phyloP scores from a whole-genome alignment of 1,284 basidiomycete species.

The Ustilago trichophora region DNA sequence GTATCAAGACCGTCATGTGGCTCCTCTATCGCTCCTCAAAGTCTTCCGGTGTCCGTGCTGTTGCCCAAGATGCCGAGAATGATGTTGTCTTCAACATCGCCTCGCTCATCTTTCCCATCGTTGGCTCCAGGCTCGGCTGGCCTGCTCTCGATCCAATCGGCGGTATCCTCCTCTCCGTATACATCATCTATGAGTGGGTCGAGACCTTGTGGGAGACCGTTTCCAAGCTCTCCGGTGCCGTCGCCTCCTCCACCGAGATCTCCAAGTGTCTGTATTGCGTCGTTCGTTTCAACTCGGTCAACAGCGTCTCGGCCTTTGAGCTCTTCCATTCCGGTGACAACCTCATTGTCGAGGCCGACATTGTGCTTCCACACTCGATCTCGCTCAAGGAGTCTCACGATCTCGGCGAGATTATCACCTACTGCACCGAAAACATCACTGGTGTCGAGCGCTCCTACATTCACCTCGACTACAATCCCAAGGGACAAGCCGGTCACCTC shows the following conservation, averaged over 20 bases:
- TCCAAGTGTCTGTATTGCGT: conserved; percentile 61
- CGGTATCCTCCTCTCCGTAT: conserved; percentile 52
- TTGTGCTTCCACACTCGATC: conserved; percentile 59
- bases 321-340: conserved; percentile 64
- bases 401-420: conserved; percentile 63
- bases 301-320: conserved; percentile 61
- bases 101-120: conserved; percentile 71
- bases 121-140: conserved; percentile 54
- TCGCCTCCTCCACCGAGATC: conserved; percentile 52
- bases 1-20: conserved; percentile 70
- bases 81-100: conserved; percentile 71
- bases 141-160: conserved; percentile 63
- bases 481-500: conserved; percentile 59
- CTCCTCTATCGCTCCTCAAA: conserved; percentile 66
- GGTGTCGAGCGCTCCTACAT: conserved; percentile 60
- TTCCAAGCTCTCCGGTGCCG: conserved; percentile 57
- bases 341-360: conserved; percentile 62
- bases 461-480: conserved; percentile 61
- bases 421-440: conserved; percentile 57
- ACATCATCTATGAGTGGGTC: conserved; percentile 64
- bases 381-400: conserved; percentile 64
- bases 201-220: conserved; percentile 59
- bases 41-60: conserved; percentile 66
- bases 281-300: conserved; percentile 59
- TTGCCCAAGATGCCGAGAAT: conserved; percentile 70